A percentile compares a stretch with the other conserved stretches of the same genome.
phyloP scores from a whole-genome alignment of 2,329 filamentous ascomycete genomes.

The Lasiodiplodia hormozganensis region DNA sequence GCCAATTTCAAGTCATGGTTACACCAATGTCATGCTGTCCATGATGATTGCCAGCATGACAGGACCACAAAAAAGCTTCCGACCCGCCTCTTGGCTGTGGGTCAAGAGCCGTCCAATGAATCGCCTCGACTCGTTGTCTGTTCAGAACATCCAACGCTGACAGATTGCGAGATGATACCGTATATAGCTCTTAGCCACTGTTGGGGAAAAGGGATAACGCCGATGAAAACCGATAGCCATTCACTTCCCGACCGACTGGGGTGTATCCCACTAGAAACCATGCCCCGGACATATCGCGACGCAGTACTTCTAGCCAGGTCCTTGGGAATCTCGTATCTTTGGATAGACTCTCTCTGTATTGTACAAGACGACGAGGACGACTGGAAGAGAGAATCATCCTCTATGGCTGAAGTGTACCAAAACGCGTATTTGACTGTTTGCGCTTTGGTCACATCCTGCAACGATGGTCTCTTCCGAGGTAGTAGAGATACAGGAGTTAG shows the following conservation, averaged over 20 bases:
- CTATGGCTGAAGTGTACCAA: conserved; percentile 9
- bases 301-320: conserved; percentile 64
- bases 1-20: too few relatives aligned
- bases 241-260: too few relatives aligned
- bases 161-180: neutral
- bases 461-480: too few relatives aligned
- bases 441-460: too few relatives aligned
- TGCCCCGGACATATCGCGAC: conserved; percentile 58
- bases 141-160: too few relatives aligned
- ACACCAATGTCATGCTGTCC: too few relatives aligned
- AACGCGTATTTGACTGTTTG: neutral
- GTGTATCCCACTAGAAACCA: neutral
- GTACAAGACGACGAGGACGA: conserved; percentile 28
- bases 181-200: neutral
- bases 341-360: conserved; percentile 33
- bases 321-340: conserved; percentile 25
- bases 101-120: too few relatives aligned
- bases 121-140: too few relatives aligned
- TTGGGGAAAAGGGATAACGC: neutral
- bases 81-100: too few relatives aligned
- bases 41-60: too few relatives aligned
- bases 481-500: too few relatives aligned
- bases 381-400: conserved; percentile 8
- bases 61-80: too few relatives aligned
- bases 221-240: neutral